Evolutionary conservation across 2,329 filamentous ascomycete genomes (phyloP), one percentile per base, ranked within the genome.

Genomic region (Ophiocordyceps sinensis): DNA sequence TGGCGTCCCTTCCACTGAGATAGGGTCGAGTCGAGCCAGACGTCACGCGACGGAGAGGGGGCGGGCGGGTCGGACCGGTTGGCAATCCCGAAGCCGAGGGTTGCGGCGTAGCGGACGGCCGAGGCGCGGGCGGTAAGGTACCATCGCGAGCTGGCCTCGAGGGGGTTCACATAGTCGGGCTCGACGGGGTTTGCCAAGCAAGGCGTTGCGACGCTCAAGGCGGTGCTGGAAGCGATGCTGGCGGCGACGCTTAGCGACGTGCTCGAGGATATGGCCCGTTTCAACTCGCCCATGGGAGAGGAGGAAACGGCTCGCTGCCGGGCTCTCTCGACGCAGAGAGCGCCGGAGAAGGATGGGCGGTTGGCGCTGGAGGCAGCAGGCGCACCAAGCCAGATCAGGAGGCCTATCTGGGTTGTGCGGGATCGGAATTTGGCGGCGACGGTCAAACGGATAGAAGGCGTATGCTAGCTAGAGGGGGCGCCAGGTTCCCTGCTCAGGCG

Each of bases 81-180:
- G 41, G 58, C 54, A 44, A 66, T 56, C 43, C 60, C 59, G 51
- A 64, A 66, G 42, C 63, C 64, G 28, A 68, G 44, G 44, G 57
- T 62, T 40, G 66, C 63, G 32, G 63, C 66, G 40, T 63, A 64
- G 29, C 66, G 64, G 38, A 68, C 56, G 36, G 64, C 61, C 39
- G 64, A 58, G 37, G 64, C 65, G 14, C 62, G 60, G 39, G 64
- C 64, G 30, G 52, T 52, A 41, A 68, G 56, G 38, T 60, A 57
- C 65, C 65, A 68, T 45, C 65, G 59, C 17, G 65, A 63, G 42
- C 59, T 63, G 36, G 51, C 50, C 44, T 68, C 64, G 37, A 68
- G 59, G 15, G 64, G 62, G 45, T 68, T 68, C 40, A 60, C 56
- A 45, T 68, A 68, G 37, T 60, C 62, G 43, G 51, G 50, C 45